A percentile compares a stretch with the other conserved stretches of the same genome.
Conservation (phyloP, 2,329 filamentous ascomycete species). For the Fusarium subtropicale region DNA sequence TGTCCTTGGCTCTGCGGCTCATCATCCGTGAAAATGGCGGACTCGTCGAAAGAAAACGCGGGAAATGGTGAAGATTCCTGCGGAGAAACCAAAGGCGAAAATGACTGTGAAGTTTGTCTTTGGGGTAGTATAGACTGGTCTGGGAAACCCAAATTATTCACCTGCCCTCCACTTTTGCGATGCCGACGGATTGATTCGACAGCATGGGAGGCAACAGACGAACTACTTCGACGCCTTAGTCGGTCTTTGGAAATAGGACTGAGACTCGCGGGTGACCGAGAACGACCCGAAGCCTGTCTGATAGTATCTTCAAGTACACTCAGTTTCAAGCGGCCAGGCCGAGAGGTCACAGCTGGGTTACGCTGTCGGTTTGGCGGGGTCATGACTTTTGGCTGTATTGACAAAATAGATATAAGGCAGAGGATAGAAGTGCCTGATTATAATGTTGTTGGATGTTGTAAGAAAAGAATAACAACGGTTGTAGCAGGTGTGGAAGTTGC, state of each 20-base stretch:
- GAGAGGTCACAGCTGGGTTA: conserved; percentile 17
- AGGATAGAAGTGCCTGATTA: conserved; percentile 1
- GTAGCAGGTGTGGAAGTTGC: background rate
- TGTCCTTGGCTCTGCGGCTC: conserved; percentile 19
- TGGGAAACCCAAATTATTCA: conserved; percentile 9
- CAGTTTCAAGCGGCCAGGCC: conserved; percentile 15
- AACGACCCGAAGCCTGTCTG: conserved; percentile 24
- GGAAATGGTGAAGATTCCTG: conserved; percentile 16
- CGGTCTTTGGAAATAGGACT: conserved; percentile 20
- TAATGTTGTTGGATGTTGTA: background rate
- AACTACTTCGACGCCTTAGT: conserved; percentile 20
- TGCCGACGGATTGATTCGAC: background rate
- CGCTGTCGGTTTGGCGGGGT: conserved; percentile 21
- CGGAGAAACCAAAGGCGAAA: conserved; percentile 10
- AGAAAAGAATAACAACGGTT: background rate
- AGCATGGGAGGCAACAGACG: conserved; percentile 3
- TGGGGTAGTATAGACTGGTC: conserved; percentile 3
- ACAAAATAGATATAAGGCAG: conserved; percentile 23
- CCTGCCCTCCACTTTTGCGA: background rate
- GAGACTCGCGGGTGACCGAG: conserved; percentile 26
- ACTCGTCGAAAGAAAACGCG: conserved; percentile 6
- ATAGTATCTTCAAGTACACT: conserved; percentile 19
- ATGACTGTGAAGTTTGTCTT: conserved; percentile 1
- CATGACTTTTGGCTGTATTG: conserved; percentile 1
- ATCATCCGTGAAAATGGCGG: conserved; percentile 15